Conservation (phyloP, 345 rosid species). For the Aquilaria yunnanensis region DNA sequence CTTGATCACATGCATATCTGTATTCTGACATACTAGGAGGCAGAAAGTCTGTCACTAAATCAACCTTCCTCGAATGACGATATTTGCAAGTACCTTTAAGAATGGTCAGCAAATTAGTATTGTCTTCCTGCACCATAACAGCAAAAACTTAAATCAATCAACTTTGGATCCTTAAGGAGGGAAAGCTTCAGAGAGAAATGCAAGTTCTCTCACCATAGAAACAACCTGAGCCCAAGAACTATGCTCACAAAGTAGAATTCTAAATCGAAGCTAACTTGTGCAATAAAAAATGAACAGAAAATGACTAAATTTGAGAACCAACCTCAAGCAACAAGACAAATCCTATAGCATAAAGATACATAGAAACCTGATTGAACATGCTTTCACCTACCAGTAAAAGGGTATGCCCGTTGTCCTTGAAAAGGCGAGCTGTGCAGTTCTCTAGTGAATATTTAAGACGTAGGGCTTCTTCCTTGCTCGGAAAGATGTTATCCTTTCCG, state of each 20-base stretch:
- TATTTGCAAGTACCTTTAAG: slow-evolving; percentile 73
- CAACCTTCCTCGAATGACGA: slow-evolving; percentile 41
- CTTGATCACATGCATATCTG: slow-evolving; percentile 25
- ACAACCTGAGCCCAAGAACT: too few species aligned
- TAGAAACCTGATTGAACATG: too few species aligned
- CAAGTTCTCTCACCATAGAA: too few species aligned
- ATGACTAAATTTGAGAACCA: background rate
- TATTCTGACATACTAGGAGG: slow-evolving; percentile 62
- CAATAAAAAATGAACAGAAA: too few species aligned
- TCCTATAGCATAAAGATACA: background rate
- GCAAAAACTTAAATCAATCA: background rate
- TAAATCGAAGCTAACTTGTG: too few species aligned
- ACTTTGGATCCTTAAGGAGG: too few species aligned
- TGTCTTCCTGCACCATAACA: slow-evolving; percentile 49
- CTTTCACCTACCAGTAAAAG: slow-evolving; percentile 48
- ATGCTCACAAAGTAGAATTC: too few species aligned
- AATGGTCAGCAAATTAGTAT: slow-evolving; percentile 51
- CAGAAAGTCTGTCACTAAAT: slow-evolving; percentile 51
- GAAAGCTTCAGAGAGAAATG: too few species aligned
- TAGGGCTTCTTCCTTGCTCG: slow-evolving; percentile 57
- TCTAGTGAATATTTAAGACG: slow-evolving; percentile 38
- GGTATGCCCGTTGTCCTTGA: slow-evolving; percentile 68
- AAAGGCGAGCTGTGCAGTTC: slow-evolving; percentile 54
- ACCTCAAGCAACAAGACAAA: too few species aligned
- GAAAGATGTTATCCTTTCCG: slow-evolving; percentile 71